Evolutionary conservation across 73 alveolate species (phyloP).

Genomic region (Paramecium caudatum): DNA sequence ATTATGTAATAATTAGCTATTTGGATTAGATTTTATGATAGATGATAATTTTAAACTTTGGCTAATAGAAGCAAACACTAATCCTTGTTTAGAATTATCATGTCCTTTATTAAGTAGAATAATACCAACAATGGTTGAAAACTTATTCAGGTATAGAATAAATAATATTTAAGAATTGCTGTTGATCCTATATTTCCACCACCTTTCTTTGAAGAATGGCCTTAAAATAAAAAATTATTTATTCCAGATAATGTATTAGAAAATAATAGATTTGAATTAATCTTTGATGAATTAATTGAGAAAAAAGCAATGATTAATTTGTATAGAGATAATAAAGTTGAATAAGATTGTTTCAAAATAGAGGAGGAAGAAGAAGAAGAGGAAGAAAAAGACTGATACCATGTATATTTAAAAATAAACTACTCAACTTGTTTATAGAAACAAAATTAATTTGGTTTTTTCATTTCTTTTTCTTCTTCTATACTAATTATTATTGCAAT

Average conservation of each 20-base stretch:
- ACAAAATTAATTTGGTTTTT: too few species aligned
- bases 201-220: conserved; percentile 69
- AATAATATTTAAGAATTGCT: conserved; percentile 54
- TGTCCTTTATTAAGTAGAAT: conserved; percentile 73
- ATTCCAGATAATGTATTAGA: conserved; percentile 69
- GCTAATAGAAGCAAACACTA: conserved; percentile 72
- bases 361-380: conserved; percentile 76
- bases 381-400: conserved; percentile 54
- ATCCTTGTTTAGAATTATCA: conserved; percentile 68
- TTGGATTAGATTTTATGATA: conserved; percentile 74
- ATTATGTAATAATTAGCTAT: neutral
- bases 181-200: conserved; percentile 77
- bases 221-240: conserved; percentile 58
- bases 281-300: conserved; percentile 69
- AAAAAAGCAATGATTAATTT: conserved; percentile 52
- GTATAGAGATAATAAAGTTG: conserved; percentile 57
- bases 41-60: conserved; percentile 72
- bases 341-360: conserved; percentile 65
- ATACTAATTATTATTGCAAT: neutral
- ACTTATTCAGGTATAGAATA: conserved; percentile 17
- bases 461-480: conserved; percentile 30
- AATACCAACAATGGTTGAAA: conserved; percentile 74
- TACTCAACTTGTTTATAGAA: too few species aligned
- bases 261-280: conserved; percentile 69
- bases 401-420: too few species aligned